Percentiles rank a stretch among this genome's conserved stretches.
These are phyloP conservation scores for Gossypium thurberi DNA, from an alignment of 345 rosid species.

Conservation along the genomic window DNA sequence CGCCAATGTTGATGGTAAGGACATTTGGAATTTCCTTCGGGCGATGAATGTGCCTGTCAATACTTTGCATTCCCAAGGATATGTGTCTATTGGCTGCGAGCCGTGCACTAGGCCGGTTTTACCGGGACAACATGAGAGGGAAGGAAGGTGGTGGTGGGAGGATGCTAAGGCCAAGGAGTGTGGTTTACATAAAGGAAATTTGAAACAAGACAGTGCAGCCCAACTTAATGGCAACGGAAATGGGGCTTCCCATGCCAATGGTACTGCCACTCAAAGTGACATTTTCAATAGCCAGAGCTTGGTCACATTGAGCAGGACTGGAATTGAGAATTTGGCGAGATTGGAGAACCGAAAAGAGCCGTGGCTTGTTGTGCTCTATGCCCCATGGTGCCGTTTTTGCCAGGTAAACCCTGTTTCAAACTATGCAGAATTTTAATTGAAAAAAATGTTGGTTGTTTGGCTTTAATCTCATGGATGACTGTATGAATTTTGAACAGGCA, in stretches of 20 bases:
- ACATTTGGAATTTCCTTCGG: conserved; percentile 77
- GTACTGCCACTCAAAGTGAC: conserved; percentile 33
- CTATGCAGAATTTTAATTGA: background rate
- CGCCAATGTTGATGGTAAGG: conserved; percentile 67
- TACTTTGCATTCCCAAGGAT: conserved; percentile 65
- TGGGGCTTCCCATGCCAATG: conserved; percentile 22
- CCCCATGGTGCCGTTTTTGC: conserved; percentile 97
- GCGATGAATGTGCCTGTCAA: conserved; percentile 88
- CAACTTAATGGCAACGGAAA: conserved; percentile 34
- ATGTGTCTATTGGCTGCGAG: conserved; percentile 92
- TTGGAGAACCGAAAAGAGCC: conserved; percentile 66
- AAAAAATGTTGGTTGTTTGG: background rate
- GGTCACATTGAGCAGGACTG: conserved; percentile 61
- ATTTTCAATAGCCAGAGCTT: conserved; percentile 55
- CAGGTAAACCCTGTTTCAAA: conserved; percentile 34
- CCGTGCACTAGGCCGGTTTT: conserved; percentile 93
- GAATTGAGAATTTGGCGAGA: conserved; percentile 70
- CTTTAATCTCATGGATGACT: background rate
- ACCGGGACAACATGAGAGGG: conserved; percentile 97
- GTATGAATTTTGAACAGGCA: conserved; percentile 29
- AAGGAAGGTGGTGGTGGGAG: conserved; percentile 99
- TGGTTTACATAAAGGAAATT: conserved; percentile 85
- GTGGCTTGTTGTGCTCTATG: conserved; percentile 86
- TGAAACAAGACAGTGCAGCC: conserved; percentile 41
- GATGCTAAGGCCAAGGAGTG: conserved; percentile 97